These are phyloP conservation scores for Rhazya stricta DNA, from an alignment of 257 asterid genomes.

Conservation along the genomic window DNA sequence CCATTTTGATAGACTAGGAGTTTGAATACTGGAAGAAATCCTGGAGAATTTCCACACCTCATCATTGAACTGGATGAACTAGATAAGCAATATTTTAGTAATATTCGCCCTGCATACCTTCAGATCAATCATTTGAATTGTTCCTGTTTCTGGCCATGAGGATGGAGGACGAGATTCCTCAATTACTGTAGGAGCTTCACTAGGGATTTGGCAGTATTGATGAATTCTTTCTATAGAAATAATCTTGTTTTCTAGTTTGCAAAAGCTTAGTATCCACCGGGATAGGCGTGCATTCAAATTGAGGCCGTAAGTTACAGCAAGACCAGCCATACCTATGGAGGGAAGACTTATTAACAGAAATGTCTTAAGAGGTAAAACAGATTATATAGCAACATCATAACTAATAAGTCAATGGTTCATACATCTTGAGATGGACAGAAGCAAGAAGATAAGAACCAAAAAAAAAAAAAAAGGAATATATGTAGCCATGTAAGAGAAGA, in stretches of 20 bases:
- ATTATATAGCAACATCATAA: neutral
- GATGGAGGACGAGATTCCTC: conserved; percentile 66
- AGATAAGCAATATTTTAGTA: conserved; percentile 8
- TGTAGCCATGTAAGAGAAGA: conserved; percentile 7
- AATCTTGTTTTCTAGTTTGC: conserved; percentile 98
- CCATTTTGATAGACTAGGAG: neutral
- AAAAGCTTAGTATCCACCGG: conserved; percentile 97
- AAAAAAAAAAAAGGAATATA: neutral
- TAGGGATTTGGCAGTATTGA: conserved; percentile 86
- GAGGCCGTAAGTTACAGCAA: conserved; percentile 95
- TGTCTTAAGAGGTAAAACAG: neutral
- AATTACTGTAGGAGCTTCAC: conserved; percentile 82
- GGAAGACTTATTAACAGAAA: conserved; percentile 13
- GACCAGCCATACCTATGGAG: conserved; percentile 90
- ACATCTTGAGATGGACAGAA: neutral
- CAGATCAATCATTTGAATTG: conserved; percentile 70
- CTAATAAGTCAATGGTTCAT: neutral
- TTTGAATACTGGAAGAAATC: neutral
- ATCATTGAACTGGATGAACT: conserved; percentile 2
- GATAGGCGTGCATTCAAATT: conserved; percentile 94
- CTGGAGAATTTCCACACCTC: neutral
- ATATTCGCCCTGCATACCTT: conserved; percentile 48
- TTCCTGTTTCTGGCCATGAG: conserved; percentile 89
- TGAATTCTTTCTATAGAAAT: conserved; percentile 93
- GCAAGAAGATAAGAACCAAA: neutral